Evolutionary conservation across 139 green algal genomes (phyloP).

Genomic region (Asterochloris erici): DNA sequence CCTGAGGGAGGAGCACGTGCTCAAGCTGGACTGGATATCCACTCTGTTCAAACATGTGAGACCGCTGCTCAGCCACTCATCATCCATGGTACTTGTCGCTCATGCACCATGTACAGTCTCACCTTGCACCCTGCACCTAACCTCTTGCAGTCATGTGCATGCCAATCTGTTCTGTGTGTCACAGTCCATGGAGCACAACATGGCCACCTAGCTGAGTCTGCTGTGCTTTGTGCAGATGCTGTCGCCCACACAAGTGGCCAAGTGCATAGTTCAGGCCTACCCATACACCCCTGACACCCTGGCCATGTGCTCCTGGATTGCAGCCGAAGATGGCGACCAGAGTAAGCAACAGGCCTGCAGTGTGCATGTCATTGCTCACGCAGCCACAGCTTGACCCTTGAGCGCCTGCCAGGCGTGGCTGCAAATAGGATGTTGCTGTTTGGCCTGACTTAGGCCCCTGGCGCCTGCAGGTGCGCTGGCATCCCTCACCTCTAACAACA

Average conservation of each 20-base stretch:
- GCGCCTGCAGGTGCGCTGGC: not conserved
- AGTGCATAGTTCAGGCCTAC: conserved; percentile 30
- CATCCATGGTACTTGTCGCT: not conserved
- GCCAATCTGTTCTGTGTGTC: too few relatives aligned
- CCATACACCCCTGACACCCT: conserved; percentile 44
- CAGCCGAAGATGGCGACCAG: conserved; percentile 36
- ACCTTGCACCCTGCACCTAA: not conserved
- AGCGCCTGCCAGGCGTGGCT: too few relatives aligned
- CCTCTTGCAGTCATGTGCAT: not conserved
- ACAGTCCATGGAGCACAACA: too few relatives aligned
- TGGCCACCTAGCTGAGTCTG: not conserved
- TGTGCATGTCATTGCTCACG: too few relatives aligned
- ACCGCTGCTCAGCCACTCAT: not conserved
- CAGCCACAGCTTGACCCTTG: too few relatives aligned
- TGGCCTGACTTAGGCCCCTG: too few relatives aligned
- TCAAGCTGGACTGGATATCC: conserved; percentile 42
- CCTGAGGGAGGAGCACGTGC: conserved; percentile 40
- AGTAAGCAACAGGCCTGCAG: not conserved
- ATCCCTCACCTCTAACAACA: conserved; percentile 2
- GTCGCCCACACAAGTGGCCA: conserved; percentile 16
- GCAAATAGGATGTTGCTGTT: too few relatives aligned
- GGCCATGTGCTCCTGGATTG: conserved; percentile 42
- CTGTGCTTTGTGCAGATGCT: conserved; percentile 16
- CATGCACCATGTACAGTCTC: not conserved
- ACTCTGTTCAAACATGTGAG: conserved; percentile 40